A percentile compares a stretch with the other conserved stretches of the same genome.
Evolutionary conservation across 2,329 filamentous ascomycete species (phyloP).

Genomic region (Fusarium sp.): DNA sequence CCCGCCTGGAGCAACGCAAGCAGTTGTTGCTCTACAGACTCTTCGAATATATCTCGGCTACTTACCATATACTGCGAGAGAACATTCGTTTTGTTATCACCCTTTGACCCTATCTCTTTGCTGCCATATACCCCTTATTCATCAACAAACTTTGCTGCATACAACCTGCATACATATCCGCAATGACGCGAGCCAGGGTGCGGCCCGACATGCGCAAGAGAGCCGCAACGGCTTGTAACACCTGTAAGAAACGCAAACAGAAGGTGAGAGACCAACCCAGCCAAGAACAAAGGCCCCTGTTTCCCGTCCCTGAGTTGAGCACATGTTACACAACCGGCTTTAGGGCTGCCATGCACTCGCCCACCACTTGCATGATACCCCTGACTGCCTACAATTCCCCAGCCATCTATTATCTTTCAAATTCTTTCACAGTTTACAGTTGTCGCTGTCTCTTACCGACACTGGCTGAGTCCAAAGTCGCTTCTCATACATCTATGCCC

Average conservation of each 20-base stretch:
- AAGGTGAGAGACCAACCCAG: constrained; percentile 61
- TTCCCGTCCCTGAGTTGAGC: not conserved
- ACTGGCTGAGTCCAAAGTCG: not conserved
- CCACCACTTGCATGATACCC: not conserved
- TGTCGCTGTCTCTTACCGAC: not conserved
- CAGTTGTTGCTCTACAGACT: not conserved
- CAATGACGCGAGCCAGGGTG: constrained; percentile 66
- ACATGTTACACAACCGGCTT: not conserved
- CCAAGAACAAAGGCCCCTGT: not conserved
- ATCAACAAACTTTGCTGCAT: not conserved
- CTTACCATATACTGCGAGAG: not conserved
- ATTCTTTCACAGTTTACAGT: not conserved
- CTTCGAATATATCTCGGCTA: not conserved
- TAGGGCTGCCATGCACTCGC: not conserved
- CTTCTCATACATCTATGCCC: not conserved
- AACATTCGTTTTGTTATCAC: not conserved
- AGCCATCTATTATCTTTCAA: not conserved
- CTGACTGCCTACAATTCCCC: not conserved
- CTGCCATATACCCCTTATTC: not conserved
- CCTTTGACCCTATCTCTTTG: not conserved
- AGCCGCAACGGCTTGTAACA: constrained; percentile 72
- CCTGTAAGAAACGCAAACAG: constrained; percentile 74
- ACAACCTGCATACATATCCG: constrained; percentile 15
- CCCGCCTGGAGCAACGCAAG: not conserved
- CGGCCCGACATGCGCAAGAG: constrained; percentile 71